Evolutionary conservation across 2,329 filamentous ascomycete species (phyloP), one percentile per base, ranked within the genome.

Genomic region (Penicillium polonicum): DNA sequence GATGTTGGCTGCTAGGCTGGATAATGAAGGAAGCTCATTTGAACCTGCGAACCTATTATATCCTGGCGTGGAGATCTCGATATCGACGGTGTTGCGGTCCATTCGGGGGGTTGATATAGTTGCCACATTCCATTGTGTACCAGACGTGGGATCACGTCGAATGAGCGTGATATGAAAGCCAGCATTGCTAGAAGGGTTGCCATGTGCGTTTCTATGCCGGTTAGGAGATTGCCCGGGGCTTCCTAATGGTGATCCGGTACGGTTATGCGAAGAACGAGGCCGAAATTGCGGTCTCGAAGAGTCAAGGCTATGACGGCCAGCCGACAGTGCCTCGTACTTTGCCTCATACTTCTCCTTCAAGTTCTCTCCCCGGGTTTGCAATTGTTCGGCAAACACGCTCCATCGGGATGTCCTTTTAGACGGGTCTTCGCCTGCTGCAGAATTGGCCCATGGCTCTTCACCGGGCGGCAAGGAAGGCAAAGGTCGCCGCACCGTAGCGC

Each of bases 91-190:
- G 36, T 70, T 67, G 50, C 64, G 66, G 50, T 70, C 71, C 55
- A 66, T 61, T 36, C 60, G 67, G 36, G 69, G 67, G 43, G 73
- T 76, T 42, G 80, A 82, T 48, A 91, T 81, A 54, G 81, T 85
- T 23, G 86, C 89, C 13, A 92, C 82, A 68, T 92, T 92, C 88
- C 88, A 91, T 71, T 92, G 89, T 54, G 80, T 80, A 8, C 85
- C 85, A 9, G 86, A 84, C 23, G 82, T 79, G 1, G 88, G 88
- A 69, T 92, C 87, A 62, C 89, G 84, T n/a, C 89, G 86, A 65
- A 92, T 91, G 15, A 92, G 73, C 0, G 85, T 87, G 45, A 80
- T 72, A 54, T 71, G 70, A 51, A 77, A 77, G 2, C 72, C 66
- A n/a, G 65, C 58, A 33, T 61, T 57, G 15, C 59, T 64, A 12